Evolutionary conservation across 2,329 filamentous ascomycete genomes (phyloP), one percentile per base, ranked within the genome.

Genomic region (Moelleriella libera): DNA sequence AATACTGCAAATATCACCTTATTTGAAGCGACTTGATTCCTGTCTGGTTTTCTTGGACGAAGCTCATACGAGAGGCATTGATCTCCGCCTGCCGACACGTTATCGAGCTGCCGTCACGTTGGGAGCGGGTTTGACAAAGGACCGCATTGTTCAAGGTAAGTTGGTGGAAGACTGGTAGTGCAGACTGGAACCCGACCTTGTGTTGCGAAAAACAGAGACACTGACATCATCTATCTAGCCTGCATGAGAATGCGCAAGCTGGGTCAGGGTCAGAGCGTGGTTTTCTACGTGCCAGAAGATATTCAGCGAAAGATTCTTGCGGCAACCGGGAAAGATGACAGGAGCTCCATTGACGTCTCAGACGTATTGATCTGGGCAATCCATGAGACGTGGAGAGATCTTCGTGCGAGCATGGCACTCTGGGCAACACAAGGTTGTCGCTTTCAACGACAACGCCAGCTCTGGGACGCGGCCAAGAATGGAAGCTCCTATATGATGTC

Each of bases 231-330:
- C 5, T 9, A 9, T 30, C 11, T 39, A 77, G 81, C 80, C 0
- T 83, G 80, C 49, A 85, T 84, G 79, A 62, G 83, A n/a, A 79
- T 88, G 74, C 62, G 83, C 9, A 76, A 81, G 49, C 68, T 89
- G 0, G 83, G 81, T 0, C 63, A 76, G 2, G 81, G 81, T 0
- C 83, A 88, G 53, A 78, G 76, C 0, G 71, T 87, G 0, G 63
- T 75, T 0, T 85, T 85, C 45, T 76, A 71, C 47, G 61, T 79
- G 1, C 71, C 78, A 0, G 56, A 67, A 1, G 83, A 87, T 49
- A 77, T 86, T 4, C 62, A 73, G 9, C 60, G 56, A 0, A 76
- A 75, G 49, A 79, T 85, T 12, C 49, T 58, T 1, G 8, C 30
- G 1, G 30, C 47, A 1, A 44, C 41, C 5, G 14, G 10, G 1